Percentiles rank a stretch among this genome's conserved stretches.
Evolutionary conservation across 2,329 filamentous ascomycete genomes (phyloP).

Genomic region (Hypoxylon sp.): DNA sequence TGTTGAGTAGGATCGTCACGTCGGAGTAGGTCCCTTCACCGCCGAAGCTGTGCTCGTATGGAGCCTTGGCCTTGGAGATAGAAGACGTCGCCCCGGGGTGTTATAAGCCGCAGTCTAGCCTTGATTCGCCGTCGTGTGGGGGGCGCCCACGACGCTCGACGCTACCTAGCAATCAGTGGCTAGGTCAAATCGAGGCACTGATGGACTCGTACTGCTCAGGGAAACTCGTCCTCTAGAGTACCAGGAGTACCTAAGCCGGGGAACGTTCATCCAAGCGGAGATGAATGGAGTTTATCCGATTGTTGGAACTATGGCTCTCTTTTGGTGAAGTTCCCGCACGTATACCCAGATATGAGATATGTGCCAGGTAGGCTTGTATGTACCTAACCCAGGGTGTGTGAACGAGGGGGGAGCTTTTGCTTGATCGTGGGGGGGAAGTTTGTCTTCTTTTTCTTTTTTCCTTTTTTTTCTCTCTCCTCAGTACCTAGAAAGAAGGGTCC

Average conservation of each 20-base stretch:
- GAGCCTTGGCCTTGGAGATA: constrained; percentile 27
- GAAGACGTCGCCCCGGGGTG: constrained; percentile 17
- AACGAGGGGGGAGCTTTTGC: constrained; percentile 1
- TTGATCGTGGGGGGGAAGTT: constrained; percentile 29
- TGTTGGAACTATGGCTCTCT: neutral
- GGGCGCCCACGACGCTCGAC: constrained; percentile 21
- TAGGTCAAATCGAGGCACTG: constrained; percentile 28
- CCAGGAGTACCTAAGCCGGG: constrained; percentile 2
- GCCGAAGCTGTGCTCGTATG: constrained; percentile 22
- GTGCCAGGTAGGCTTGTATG: constrained; percentile 21
- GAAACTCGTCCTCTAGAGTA: constrained; percentile 4
- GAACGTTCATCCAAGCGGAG: constrained; percentile 17
- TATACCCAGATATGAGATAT: neutral
- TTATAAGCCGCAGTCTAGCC: constrained; percentile 33
- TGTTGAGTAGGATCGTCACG: constrained; percentile 34
- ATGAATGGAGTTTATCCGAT: constrained; percentile 28
- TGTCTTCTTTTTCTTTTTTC: constrained; percentile 2
- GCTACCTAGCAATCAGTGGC: constrained; percentile 32
- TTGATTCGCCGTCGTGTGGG: constrained; percentile 28
- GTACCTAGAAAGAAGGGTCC: constrained; percentile 10
- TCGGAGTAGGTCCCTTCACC: constrained; percentile 34
- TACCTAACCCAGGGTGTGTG: constrained; percentile 8
- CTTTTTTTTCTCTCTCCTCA: neutral
- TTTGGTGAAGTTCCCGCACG: too few relatives aligned
- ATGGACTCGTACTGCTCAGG: constrained; percentile 2